These are phyloP conservation scores for Capillidium rhysosporum DNA, from an alignment of 371 early-diverging fungal species.

Conservation along the genomic window DNA sequence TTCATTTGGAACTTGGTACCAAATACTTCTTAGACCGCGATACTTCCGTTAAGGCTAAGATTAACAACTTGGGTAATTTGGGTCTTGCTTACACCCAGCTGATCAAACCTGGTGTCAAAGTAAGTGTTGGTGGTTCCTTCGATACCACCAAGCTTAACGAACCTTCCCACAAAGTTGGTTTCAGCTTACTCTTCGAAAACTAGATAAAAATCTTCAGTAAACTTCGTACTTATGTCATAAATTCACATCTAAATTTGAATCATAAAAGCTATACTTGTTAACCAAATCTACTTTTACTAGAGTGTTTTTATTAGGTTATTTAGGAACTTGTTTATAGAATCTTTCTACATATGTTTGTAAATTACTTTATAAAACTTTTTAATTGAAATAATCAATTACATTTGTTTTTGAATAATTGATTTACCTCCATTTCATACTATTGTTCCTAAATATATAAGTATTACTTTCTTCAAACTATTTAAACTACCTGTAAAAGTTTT, in stretches of 20 bases:
- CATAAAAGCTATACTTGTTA: not conserved
- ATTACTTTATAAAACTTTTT: too few species aligned
- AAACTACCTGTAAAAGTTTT: too few species aligned
- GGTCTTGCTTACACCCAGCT: slow-evolving; percentile 86
- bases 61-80: slow-evolving; percentile 82
- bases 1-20: slow-evolving; percentile 85
- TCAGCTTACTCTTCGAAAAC: slow-evolving; percentile 7
- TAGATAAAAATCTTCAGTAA: not conserved
- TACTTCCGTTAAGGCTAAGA: slow-evolving; percentile 88
- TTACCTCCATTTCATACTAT: too few species aligned
- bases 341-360: not conserved
- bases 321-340: not conserved
- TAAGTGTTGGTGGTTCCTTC: slow-evolving; percentile 75
- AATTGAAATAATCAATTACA: too few species aligned
- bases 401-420: too few species aligned
- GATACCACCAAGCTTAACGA: slow-evolving; percentile 83
- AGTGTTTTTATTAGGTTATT: not conserved
- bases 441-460: too few species aligned
- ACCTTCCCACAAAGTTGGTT: slow-evolving; percentile 87
- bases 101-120: slow-evolving; percentile 86
- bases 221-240: not conserved
- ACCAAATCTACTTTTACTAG: not conserved
- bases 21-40: slow-evolving; percentile 77
- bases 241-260: not conserved
- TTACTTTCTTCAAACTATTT: too few species aligned